phyloP scores from a whole-genome alignment of 2,329 filamentous ascomycete genomes.

The Talaromyces funiculosus region DNA sequence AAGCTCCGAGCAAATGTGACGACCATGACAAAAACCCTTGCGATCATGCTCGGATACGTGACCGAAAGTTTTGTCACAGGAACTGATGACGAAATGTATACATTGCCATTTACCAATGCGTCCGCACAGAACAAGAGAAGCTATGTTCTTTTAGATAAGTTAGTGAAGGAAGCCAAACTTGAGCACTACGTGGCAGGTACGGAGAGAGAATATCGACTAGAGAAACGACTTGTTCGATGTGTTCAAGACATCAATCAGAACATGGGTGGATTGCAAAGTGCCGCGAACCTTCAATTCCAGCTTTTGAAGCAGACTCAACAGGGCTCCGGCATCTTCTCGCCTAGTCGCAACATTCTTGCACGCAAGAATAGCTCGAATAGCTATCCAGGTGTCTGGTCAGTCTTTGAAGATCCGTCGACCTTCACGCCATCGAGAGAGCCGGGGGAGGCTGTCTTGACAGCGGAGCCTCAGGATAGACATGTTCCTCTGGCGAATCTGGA shows the following conservation, averaged over 20 bases:
- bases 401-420: conserved; percentile 41
- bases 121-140: conserved; percentile 60
- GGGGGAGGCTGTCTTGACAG: conserved; percentile 51
- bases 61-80: conserved; percentile 79
- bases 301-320: conserved; percentile 59
- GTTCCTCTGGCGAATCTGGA: conserved; percentile 10
- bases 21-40: conserved; percentile 66
- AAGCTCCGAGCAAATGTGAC: conserved; percentile 69
- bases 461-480: conserved; percentile 20
- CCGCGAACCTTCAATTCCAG: conserved; percentile 81
- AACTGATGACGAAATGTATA: conserved; percentile 68
- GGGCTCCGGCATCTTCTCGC: not conserved
- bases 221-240: conserved; percentile 74
- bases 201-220: conserved; percentile 71
- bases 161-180: conserved; percentile 77
- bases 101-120: conserved; percentile 58
- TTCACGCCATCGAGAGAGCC: conserved; percentile 61
- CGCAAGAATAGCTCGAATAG: conserved; percentile 23
- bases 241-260: conserved; percentile 82
- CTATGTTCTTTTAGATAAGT: conserved; percentile 66
- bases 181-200: conserved; percentile 80
- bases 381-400: conserved; percentile 27
- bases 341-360: not conserved
- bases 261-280: conserved; percentile 83
- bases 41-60: conserved; percentile 75